Base-by-base conservation (phyloP, 345 rosid species). In the Ceriops decandra region DNA sequence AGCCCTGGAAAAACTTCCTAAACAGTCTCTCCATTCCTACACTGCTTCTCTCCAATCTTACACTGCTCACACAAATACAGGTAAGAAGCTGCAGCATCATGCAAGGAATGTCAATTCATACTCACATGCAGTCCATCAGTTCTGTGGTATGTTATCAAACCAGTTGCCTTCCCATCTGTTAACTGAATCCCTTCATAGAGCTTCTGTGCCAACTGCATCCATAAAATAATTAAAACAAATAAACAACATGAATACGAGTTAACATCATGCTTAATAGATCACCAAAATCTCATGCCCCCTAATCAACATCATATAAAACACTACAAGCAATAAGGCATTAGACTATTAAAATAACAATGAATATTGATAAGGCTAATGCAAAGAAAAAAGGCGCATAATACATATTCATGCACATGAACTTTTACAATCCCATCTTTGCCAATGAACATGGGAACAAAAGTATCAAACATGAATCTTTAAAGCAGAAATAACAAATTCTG, bases 111-210 rank as follows among this genome's bases (percentile, higher is more conserved):
- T 42, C 32, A 52, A 75, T 68, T 57, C 27, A 77, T 64, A 85
- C 96, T 66, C 82, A 95, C 99, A 86, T 90, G 99, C 54, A 95
- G 78, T 70, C 99, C 95, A 83, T 95, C 99, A 16, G 99, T 91
- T 78, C 99, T 84, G 87, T 81, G 83, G 82, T 95, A 95, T 63
- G 99, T 95, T 79, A 95, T 90, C 81, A 95, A 79, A 67, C 99
- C 99, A 30, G 83, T 82, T 71, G 89, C 86, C 82, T 81, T 77
- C 71, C 89, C 90, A 71, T 88, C 85, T 21, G 88, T 76, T 53
- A 95, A 75, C 54, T 84, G 87, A 78, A 95, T 79, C 58, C 99
- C 99, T 82, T 95, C 99, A 68, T 95, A 95, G 22, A 95, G 93
- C 79, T 88, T 90, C 79, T 95, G 98, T 38, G 99, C 98, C 69